Evolutionary conservation across 1,284 basidiomycete species (phyloP), one percentile per base, ranked within the genome.

Genomic region (Ustilago cynodontis): DNA sequence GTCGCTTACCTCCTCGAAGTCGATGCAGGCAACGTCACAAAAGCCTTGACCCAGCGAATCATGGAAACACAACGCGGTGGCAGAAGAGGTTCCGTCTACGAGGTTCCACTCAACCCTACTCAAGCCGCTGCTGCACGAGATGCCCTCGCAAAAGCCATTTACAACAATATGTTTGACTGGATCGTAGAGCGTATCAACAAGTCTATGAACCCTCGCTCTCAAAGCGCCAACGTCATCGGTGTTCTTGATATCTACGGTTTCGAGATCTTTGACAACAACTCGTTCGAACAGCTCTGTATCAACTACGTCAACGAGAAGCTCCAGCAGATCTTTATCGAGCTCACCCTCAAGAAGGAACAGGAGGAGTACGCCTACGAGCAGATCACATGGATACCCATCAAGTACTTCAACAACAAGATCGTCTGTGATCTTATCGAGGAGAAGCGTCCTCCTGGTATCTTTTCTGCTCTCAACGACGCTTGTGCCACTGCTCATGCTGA

Each of bases 291-390:
- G 87, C 91, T 99, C 22, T 99, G 97, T 88, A 99, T 99, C 90
- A 99, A 99, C 89, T 99, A 99, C 84, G 97, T 99, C 88, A 99
- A 99, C 89, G 97, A 99, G 88, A 98, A 98, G 87, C 90, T 87
- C 28, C 95, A 98, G 82, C 97, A 99, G 86, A 82, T 99, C 85
- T 99, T 99, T 87, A 99, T 99, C 85, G 95, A 99, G 87, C 89
- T 99, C 56, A 99, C 97, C 0, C 89, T 99, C 82, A 99, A 99
- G 89, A 95, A 95, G 14, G 97, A 99, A 86, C 97, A 99, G 87
- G 97, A 99, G 86, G 97, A 99, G 88, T 99, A 99, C 84, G 94
- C 96, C 22, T 90, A 93, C 71, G 96, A 99, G 86, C 93, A 97
- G 87, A 99, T 99, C 88, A 94, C 98, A 87, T 99, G 97, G 97